phyloP scores from a whole-genome alignment of 257 asterid genomes.

The Mentha longifolia region DNA sequence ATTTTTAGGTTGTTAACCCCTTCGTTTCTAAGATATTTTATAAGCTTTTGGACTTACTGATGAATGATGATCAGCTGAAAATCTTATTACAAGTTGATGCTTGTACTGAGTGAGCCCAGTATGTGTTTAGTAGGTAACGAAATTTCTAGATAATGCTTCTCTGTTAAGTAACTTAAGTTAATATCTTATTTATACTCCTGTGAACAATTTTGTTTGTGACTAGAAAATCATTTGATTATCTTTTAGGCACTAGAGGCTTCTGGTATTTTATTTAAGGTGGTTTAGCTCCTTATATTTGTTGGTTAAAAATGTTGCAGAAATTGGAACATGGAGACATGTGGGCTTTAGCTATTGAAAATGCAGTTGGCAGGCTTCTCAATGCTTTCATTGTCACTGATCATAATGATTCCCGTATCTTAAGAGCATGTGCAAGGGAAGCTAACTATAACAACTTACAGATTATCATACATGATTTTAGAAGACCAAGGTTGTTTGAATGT shows the following conservation, averaged over 20 bases:
- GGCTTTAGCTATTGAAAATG: constrained; percentile 85
- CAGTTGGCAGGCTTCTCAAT: constrained; percentile 75
- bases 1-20: neutral
- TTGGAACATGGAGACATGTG: constrained; percentile 75
- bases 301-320: constrained; percentile 53
- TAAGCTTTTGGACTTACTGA: neutral
- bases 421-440: constrained; percentile 84
- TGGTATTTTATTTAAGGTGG: neutral
- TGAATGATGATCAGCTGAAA: no score
- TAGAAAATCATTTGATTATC: constrained; percentile 19
- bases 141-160: neutral
- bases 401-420: constrained; percentile 70
- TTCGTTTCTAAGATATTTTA: no score
- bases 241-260: constrained; percentile 14
- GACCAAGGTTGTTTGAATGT: constrained; percentile 67
- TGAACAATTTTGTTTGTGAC: constrained; percentile 16
- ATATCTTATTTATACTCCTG: neutral
- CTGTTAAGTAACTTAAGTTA: neutral
- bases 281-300: constrained; percentile 30
- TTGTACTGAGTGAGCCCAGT: neutral
- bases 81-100: neutral
- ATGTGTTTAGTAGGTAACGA: neutral
- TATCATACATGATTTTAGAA: constrained; percentile 75
- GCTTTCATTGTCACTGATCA: constrained; percentile 89
- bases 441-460: constrained; percentile 64